Percentiles rank a stretch among this genome's conserved stretches.
These are phyloP conservation scores for Debaryomyces sp. DNA, from an alignment of 1,139 yeast genomes.

Conservation along the genomic window DNA sequence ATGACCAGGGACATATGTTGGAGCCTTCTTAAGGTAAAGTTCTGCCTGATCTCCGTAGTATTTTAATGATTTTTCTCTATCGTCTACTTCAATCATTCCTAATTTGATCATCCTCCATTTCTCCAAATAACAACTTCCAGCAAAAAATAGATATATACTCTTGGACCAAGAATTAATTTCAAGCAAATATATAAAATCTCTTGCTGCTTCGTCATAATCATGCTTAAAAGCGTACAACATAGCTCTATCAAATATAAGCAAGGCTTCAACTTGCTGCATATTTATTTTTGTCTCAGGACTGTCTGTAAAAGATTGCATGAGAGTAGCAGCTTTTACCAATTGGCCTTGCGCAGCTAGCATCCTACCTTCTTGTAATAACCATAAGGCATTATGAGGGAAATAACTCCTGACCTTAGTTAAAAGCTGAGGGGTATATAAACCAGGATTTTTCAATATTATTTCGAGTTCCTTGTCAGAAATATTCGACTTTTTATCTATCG, in stretches of 20 bases:
- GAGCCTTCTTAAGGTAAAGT: slow-evolving; percentile 66
- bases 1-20: slow-evolving; percentile 59
- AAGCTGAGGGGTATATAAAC: slow-evolving; percentile 47
- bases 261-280: slow-evolving; percentile 91
- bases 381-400: slow-evolving; percentile 87
- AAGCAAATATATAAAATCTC: slow-evolving; percentile 66
- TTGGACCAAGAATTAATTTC: slow-evolving; percentile 91
- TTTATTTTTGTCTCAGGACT: slow-evolving; percentile 54
- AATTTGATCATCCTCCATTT: slow-evolving; percentile 68
- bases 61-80: slow-evolving; percentile 44
- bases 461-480: slow-evolving; percentile 37
- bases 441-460: slow-evolving; percentile 38
- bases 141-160: slow-evolving; percentile 81
- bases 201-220: slow-evolving; percentile 78
- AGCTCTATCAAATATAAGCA: slow-evolving; percentile 82
- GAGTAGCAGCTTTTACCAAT: slow-evolving; percentile 64
- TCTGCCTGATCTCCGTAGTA: slow-evolving; percentile 62
- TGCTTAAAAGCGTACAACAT: slow-evolving; percentile 77
- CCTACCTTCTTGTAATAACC: slow-evolving; percentile 91
- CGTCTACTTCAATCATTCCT: slow-evolving; percentile 33
- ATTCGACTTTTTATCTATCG: slow-evolving; percentile 33
- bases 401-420: slow-evolving; percentile 61
- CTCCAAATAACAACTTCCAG: slow-evolving; percentile 85
- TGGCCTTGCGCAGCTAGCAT: slow-evolving; percentile 81
- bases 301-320: slow-evolving; percentile 74